Base-by-base conservation (phyloP, 495 filamentous ascomycete species). In the Cenococcum geophilum region DNA sequence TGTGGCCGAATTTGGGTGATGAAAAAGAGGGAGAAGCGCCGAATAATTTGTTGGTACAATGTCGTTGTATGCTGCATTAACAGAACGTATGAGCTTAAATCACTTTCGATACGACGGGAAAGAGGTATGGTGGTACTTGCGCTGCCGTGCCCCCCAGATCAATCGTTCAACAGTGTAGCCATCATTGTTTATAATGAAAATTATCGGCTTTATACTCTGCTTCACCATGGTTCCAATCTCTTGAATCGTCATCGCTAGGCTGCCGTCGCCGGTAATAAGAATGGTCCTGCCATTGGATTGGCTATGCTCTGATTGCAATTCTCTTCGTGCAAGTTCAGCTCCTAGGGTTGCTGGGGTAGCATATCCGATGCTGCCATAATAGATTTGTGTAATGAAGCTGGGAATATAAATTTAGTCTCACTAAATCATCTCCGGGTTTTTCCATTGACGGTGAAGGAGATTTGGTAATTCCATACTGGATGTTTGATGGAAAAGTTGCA, bases 151-250 rank as follows among this genome's bases (percentile, higher is more conserved):
- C 10, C 74, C 74, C 63, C 74, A 74, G 45, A 76, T 76, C 22
- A 74, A 55, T 0, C 74, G 59, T 70, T 76, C 74, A 50, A 75
- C 66, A 9, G 74, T 75, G 54, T 76, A 76, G 6, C 74, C 74
- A 2, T 60, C 64, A 55, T 76, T 76, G 51, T 76, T 74, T 51
- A 75, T 68, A 1, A 76, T 50, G 51, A 74, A 59, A 40, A 76
- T 69, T 11, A 73, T 34, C 9, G 61, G 58, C 9, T 61, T 53
- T 4, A 70, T 25, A 4, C 63, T 55, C 9, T 67, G 55, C 56
- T 70, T 70, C 34, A 75, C 58, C 71, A 76, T 74, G 22, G 72
- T 72, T n/a, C 72, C 71, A 22, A 75, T 62, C 61, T 76, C 74
- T 50, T 73, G 70, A 4, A 73, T 69, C 10, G 74, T 76, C 23